Base-by-base conservation (phyloP, 495 filamentous ascomycete species). In the Penicillium paxilli region DNA sequence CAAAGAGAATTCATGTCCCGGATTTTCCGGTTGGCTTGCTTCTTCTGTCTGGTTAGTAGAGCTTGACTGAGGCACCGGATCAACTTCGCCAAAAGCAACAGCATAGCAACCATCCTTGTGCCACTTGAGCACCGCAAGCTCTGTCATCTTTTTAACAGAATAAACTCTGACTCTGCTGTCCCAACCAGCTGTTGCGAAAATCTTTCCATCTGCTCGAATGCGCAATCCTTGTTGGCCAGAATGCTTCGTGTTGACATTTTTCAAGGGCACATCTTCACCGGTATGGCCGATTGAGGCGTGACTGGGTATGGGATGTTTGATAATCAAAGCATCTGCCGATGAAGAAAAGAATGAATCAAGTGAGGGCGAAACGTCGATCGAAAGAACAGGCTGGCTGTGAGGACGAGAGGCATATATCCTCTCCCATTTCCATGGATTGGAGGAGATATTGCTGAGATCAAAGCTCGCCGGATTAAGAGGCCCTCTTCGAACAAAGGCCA, bases 71-170 rank as follows among this genome's bases (percentile, higher is more conserved):
- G 46, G 23, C 0, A 21, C n/a, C 3, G 62, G 52, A 14, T 83
- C 64, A 6, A 51, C 26, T 12, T 74, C 69, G 2, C 88, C 87
- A 77, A 97, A 96, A 17, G 85, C 87, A 44, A 87, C 81, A n/a
- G 88, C 82, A 73, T 96, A 97, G 58, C 88, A 91, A 16, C 94
- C 93, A 30, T 88, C 88, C 55, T 86, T 84, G 68, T 97, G 93
- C 94, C 95, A 98, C 71, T 95, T 96, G 57, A 98, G 72, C 53
- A 98, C 94, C 4, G 94, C 94, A 2, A 98, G 62, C 71, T 98
- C 93, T 60, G 86, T 88, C 80, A 97, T 81, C 0, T 85, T 88
- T 63, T 87, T 90, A 11, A 80, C 67, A 1, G 87, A 88, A 66
- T 97, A 98, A 7, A 98, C 86, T 16, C 94, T 73, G 0, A 90